Evolutionary conservation across 2,329 filamentous ascomycete species (phyloP), one percentile per base, ranked within the genome.

Genomic region (Sarocladium kiliense): DNA sequence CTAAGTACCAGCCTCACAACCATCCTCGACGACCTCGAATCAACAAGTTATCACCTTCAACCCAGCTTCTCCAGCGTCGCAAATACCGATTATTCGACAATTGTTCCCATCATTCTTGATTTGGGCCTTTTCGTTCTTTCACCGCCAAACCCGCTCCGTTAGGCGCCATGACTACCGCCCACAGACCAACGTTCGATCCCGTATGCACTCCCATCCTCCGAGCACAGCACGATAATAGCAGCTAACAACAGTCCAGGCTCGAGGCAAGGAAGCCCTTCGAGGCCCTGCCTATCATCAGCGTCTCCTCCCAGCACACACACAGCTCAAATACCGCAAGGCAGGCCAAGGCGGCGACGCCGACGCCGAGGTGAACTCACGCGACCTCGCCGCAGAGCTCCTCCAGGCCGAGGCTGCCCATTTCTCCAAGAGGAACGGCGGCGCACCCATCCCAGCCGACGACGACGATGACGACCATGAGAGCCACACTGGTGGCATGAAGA

Each of bases 281-380:
- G 94, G 94, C 49, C 89, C 91, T 51, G 93, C 91, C 64, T 97
- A 97, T 77, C 94, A 99, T 70, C 93, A 97, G 73, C 88, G 94
- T 64, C 87, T 97, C 16, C 86, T 97, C 14, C 93, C 94, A 32
- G 94, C 94, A 30, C 88, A 99, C 71, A 97, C 90, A 12, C 86
- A 90, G 60, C 86, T 99, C 67, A 99, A 99, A 75, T 88, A 87
- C 68, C 84, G 91, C 77, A 86, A 81, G 47, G 77, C 88, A n/a
- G 92, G 91, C 44, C 94, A 99, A 75, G 94, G 94, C 64, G 89
- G 90, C 61, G 86, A 85, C 60, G 87, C 87, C 30, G 85, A 84
- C 32, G 89, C 93, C 62, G 68, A 75, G 49, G 72, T 80, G 61
- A 74, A 80, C 56, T 58, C 67, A 54, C 89, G 88, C 67, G 93